These are phyloP conservation scores for Letharia columbiana DNA, from an alignment of 495 filamentous ascomycete species.

Conservation along the genomic window DNA sequence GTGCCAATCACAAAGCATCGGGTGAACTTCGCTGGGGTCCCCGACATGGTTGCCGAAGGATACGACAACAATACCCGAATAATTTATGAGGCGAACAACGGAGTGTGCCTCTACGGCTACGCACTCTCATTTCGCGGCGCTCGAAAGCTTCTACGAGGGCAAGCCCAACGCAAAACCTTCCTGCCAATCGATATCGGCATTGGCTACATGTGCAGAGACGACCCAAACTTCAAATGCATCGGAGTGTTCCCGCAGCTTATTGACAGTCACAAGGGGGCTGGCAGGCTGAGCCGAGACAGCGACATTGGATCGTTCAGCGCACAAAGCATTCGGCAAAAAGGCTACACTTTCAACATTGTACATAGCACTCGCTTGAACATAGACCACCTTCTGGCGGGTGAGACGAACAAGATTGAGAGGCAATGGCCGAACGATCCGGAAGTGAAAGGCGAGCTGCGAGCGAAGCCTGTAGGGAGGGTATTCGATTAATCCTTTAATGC, in stretches of 20 bases:
- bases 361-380: constrained; percentile 33
- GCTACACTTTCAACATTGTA: constrained; percentile 38
- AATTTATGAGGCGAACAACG: constrained; percentile 37
- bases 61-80: constrained; percentile 39
- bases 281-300: constrained; percentile 33
- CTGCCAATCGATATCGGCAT: constrained; percentile 42
- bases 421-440: constrained; percentile 18
- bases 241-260: constrained; percentile 41
- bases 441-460: constrained; percentile 4
- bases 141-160: constrained; percentile 42
- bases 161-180: constrained; percentile 35
- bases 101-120: constrained; percentile 48
- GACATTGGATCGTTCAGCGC: constrained; percentile 33
- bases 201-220: constrained; percentile 38
- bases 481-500: background rate
- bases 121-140: constrained; percentile 47
- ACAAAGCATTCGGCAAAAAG: constrained; percentile 30
- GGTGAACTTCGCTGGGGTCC: constrained; percentile 16
- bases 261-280: constrained; percentile 38
- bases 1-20: constrained; percentile 20
- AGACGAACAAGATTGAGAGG: constrained; percentile 12
- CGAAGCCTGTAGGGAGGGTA: constrained; percentile 4
- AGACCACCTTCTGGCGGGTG: constrained; percentile 14
- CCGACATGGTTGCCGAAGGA: constrained; percentile 17
- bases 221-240: constrained; percentile 34